A percentile compares a stretch with the other conserved stretches of the same genome.
Conservation (phyloP, 768 basidiomycete species). For the Russula vinacea region DNA sequence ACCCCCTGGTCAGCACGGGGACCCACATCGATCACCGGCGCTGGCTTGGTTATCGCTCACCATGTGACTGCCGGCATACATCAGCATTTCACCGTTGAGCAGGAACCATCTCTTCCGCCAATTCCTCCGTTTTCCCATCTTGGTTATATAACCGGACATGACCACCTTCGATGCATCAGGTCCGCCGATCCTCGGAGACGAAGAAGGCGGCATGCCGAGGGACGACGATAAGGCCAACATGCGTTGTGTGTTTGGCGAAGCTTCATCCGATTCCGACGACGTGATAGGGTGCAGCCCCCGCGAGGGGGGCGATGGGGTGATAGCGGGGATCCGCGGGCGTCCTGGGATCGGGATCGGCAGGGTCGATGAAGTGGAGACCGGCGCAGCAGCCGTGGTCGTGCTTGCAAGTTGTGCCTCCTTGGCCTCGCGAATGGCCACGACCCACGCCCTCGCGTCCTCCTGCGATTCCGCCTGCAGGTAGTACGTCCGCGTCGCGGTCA, state of each 20-base stretch:
- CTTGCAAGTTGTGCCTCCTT: slow-evolving; percentile 56
- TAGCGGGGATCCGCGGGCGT: slow-evolving; percentile 34
- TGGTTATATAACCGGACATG: slow-evolving; percentile 90
- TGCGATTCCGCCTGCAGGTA: slow-evolving; percentile 78
- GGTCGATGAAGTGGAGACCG: slow-evolving; percentile 32
- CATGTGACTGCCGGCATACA: slow-evolving; percentile 95
- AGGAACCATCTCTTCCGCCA: slow-evolving; percentile 99
- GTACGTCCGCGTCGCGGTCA: slow-evolving; percentile 85
- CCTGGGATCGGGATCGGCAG: slow-evolving; percentile 54
- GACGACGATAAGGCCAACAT: slow-evolving; percentile 34
- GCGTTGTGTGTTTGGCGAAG: slow-evolving; percentile 40
- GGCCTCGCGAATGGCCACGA: slow-evolving; percentile 74
- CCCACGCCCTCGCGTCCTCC: slow-evolving; percentile 80
- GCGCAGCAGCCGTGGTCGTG: background rate
- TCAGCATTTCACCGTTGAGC: slow-evolving; percentile 79
- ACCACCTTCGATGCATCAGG: slow-evolving; percentile 77
- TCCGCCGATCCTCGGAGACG: slow-evolving; percentile 41
- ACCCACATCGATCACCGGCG: slow-evolving; percentile 21
- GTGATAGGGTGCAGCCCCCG: slow-evolving; percentile 50
- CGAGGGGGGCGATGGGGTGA: slow-evolving; percentile 51
- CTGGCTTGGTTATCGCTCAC: slow-evolving; percentile 45
- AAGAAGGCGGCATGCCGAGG: slow-evolving; percentile 40
- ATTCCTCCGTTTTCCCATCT: slow-evolving; percentile 89
- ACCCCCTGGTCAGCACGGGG: background rate
- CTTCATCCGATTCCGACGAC: slow-evolving; percentile 79